Percentiles rank a stretch among this genome's conserved stretches.
Conservation (phyloP, 306 rosid genomes). For the Gillenia trifoliata region DNA sequence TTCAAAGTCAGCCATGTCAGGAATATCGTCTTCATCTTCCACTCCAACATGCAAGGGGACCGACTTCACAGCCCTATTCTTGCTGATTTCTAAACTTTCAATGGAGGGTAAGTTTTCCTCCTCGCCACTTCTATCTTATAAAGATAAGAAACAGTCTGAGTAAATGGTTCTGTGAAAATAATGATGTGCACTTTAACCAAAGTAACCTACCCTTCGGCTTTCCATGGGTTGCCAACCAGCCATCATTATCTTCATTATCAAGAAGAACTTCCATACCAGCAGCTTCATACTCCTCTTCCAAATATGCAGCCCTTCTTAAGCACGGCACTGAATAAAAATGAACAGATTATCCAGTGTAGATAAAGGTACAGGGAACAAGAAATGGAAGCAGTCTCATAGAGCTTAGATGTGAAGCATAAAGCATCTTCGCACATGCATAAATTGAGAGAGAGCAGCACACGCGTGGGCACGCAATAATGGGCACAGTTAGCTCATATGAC, state of each 20-base stretch:
- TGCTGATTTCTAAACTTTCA: conserved; percentile 75
- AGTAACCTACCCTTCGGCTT: conserved; percentile 68
- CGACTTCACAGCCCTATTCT: conserved; percentile 41
- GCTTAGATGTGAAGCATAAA: background rate
- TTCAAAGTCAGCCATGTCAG: conserved; percentile 80
- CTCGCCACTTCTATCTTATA: conserved; percentile 62
- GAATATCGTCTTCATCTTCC: conserved; percentile 83
- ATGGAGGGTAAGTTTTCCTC: conserved; percentile 81
- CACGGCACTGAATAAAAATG: conserved; percentile 68
- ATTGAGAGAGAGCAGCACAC: background rate
- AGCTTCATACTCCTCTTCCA: conserved; percentile 98
- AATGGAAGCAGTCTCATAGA: background rate
- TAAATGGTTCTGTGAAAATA: conserved; percentile 4
- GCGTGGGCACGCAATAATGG: background rate
- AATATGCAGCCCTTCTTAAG: conserved; percentile 79
- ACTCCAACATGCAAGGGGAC: conserved; percentile 48
- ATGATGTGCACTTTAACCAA: background rate
- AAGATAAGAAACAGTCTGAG: conserved; percentile 14
- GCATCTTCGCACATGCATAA: background rate
- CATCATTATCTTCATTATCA: conserved; percentile 89
- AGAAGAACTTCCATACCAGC: conserved; percentile 89
- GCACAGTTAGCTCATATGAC: background rate
- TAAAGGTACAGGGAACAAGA: background rate
- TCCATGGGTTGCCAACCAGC: conserved; percentile 98
- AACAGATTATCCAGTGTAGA: background rate